Conservation (phyloP, 2,329 filamentous ascomycete genomes). For the Fusarium udum region DNA sequence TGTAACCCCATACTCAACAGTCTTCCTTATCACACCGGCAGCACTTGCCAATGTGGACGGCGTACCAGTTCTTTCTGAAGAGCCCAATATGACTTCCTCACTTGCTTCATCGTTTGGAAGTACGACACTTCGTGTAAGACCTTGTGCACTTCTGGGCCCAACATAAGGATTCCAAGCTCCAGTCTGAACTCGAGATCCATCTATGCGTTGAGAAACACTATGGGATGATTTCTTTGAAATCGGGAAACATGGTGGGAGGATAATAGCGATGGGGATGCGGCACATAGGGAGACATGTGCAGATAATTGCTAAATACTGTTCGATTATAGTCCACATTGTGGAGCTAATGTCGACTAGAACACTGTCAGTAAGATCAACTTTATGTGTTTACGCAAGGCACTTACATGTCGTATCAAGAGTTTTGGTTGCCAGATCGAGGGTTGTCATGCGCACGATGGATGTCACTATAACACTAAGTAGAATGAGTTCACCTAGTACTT, state of each 20-base stretch:
- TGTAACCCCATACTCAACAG: conserved; percentile 49
- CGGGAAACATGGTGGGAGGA: conserved; percentile 49
- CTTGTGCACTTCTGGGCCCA: conserved; percentile 45
- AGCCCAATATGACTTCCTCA: conserved; percentile 49
- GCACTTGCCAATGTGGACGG: conserved; percentile 19
- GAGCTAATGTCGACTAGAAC: conserved; percentile 47
- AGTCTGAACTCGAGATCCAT: conserved; percentile 12
- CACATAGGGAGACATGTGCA: conserved; percentile 54
- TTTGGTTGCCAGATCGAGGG: conserved; percentile 51
- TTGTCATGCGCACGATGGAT: conserved; percentile 54
- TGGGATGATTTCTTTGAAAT: conserved; percentile 18
- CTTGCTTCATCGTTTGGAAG: conserved; percentile 45
- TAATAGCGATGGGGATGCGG: conserved; percentile 49
- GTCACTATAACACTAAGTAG: conserved; percentile 50
- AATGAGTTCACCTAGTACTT: neutral
- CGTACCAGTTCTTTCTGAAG: conserved; percentile 21
- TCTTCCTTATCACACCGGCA: conserved; percentile 47
- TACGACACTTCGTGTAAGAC: conserved; percentile 41
- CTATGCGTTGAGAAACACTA: neutral
- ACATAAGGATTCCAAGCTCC: conserved; percentile 47
- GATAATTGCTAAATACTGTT: conserved; percentile 52
- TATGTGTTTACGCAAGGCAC: neutral
- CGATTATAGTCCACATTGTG: conserved; percentile 53
- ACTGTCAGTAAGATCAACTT: neutral
- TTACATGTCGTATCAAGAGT: conserved; percentile 51